Evolutionary conservation across 1,284 basidiomycete genomes (phyloP).

Genomic region (Mycena sp.): DNA sequence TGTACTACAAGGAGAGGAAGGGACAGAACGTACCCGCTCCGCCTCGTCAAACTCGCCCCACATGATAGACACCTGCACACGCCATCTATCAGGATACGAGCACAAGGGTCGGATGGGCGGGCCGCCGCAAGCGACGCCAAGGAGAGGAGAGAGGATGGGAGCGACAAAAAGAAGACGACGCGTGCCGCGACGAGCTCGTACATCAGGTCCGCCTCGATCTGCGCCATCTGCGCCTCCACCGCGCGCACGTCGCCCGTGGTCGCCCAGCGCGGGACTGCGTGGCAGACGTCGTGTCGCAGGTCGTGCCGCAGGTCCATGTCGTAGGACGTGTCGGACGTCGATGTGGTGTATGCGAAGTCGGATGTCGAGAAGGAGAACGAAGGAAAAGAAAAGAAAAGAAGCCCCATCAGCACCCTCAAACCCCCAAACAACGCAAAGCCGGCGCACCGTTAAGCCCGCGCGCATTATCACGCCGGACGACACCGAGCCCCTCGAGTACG

Average conservation of each 20-base stretch:
- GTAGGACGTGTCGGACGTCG: conserved; percentile 60
- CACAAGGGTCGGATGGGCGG: too few relatives aligned
- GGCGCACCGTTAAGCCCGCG: conserved; percentile 47
- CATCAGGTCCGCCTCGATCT: conserved; percentile 75
- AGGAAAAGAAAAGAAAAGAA: too few relatives aligned
- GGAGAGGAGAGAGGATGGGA: too few relatives aligned
- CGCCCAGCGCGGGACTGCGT: too few relatives aligned
- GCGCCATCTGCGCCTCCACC: too few relatives aligned
- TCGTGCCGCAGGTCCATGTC: too few relatives aligned
- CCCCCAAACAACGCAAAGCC: too few relatives aligned
- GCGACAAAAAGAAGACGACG: conserved; percentile 15
- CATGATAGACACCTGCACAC: conserved; percentile 71
- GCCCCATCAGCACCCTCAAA: too few relatives aligned
- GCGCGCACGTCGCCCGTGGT: too few relatives aligned
- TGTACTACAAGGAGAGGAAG: neutral
- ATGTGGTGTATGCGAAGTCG: conserved; percentile 33
- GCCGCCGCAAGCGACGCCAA: too few relatives aligned
- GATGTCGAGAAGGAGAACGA: neutral
- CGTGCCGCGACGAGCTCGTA: conserved; percentile 72
- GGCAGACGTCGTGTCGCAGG: conserved; percentile 58
- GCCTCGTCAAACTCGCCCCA: conserved; percentile 73
- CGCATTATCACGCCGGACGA: conserved; percentile 56
- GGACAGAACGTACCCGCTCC: conserved; percentile 45
- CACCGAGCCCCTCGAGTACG: conserved; percentile 67
- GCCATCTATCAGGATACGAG: neutral